phyloP scores from a whole-genome alignment of 2,329 filamentous ascomycete genomes.

The Colletotrichum somersetense region DNA sequence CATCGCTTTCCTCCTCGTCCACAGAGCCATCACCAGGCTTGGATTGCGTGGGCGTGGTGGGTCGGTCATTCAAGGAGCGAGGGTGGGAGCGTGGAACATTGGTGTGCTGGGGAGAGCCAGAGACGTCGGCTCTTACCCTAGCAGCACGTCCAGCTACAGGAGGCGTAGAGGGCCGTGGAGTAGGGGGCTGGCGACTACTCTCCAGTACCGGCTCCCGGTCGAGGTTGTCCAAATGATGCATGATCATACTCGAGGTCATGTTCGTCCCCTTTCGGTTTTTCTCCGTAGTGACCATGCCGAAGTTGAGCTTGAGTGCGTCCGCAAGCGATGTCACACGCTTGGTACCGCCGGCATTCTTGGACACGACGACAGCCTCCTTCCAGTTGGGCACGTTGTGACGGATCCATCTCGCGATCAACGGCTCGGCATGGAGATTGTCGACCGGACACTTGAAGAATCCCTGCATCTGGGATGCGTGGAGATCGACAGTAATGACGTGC shows the following conservation, averaged over 20 bases:
- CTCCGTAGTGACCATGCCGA: slow-evolving; percentile 94
- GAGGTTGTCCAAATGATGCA: slow-evolving; percentile 74
- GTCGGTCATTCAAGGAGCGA: slow-evolving; percentile 40
- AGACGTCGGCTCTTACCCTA: slow-evolving; percentile 35
- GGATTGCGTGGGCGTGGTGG: slow-evolving; percentile 36
- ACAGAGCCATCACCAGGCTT: slow-evolving; percentile 25
- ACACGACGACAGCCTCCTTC: slow-evolving; percentile 94
- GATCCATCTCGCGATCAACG: slow-evolving; percentile 96
- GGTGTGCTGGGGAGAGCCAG: slow-evolving; percentile 39
- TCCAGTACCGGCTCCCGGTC: slow-evolving; percentile 62
- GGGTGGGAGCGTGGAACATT: slow-evolving; percentile 44
- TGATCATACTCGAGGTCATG: slow-evolving; percentile 84
- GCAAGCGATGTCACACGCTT: slow-evolving; percentile 97
- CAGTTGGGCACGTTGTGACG: slow-evolving; percentile 87
- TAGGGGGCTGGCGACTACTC: slow-evolving; percentile 45
- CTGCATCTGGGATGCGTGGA: slow-evolving; percentile 99
- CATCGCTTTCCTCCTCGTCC: slow-evolving; percentile 53
- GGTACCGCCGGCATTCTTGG: slow-evolving; percentile 97
- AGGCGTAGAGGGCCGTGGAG: slow-evolving; percentile 41
- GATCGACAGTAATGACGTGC: slow-evolving; percentile 96
- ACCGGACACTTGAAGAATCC: slow-evolving; percentile 98
- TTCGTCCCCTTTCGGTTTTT: slow-evolving; percentile 70
- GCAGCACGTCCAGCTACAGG: slow-evolving; percentile 20
- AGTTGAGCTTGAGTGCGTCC: slow-evolving; percentile 96
- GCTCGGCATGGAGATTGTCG: slow-evolving; percentile 96